Conservation (phyloP, 345 rosid species). For the Clarkia xantiana region DNA sequence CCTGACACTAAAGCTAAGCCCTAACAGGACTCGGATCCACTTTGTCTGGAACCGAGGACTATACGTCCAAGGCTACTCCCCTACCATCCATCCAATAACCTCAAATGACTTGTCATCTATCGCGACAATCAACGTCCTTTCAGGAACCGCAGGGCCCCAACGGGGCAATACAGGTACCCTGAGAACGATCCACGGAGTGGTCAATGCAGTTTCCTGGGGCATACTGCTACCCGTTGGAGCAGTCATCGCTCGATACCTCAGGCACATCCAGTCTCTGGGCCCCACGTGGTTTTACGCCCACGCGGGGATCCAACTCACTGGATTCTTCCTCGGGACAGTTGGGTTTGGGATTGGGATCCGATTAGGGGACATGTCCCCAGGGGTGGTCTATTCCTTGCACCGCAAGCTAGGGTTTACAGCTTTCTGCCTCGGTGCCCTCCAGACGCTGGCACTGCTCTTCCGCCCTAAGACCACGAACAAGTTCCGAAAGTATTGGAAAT, state of each 20-base stretch:
- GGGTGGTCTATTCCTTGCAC: conserved; percentile 62
- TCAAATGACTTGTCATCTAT: conserved; percentile 66
- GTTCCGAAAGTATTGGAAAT: conserved; percentile 89
- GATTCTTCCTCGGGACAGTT: conserved; percentile 42
- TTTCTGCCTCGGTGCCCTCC: conserved; percentile 43
- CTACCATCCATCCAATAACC: conserved; percentile 88
- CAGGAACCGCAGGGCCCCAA: conserved; percentile 30
- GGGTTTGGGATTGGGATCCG: conserved; percentile 70
- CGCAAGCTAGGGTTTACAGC: conserved; percentile 65
- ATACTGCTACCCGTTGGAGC: conserved; percentile 59
- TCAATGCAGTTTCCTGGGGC: conserved; percentile 76
- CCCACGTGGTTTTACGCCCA: conserved; percentile 88
- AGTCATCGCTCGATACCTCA: conserved; percentile 56
- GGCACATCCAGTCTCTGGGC: conserved; percentile 52
- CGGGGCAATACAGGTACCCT: conserved; percentile 19
- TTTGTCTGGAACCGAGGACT: conserved; percentile 91
- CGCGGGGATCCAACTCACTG: conserved; percentile 47
- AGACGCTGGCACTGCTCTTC: conserved; percentile 69
- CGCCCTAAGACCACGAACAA: conserved; percentile 79
- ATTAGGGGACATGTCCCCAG: conserved; percentile 54
- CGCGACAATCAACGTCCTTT: conserved; percentile 57
- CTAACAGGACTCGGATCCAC: conserved; percentile 59
- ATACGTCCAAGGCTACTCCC: conserved; percentile 93
- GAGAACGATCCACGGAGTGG: conserved; percentile 40
- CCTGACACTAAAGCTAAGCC: conserved; percentile 41